These are phyloP conservation scores for Salix suchowensis DNA, from an alignment of 345 rosid genomes.

Conservation along the genomic window DNA sequence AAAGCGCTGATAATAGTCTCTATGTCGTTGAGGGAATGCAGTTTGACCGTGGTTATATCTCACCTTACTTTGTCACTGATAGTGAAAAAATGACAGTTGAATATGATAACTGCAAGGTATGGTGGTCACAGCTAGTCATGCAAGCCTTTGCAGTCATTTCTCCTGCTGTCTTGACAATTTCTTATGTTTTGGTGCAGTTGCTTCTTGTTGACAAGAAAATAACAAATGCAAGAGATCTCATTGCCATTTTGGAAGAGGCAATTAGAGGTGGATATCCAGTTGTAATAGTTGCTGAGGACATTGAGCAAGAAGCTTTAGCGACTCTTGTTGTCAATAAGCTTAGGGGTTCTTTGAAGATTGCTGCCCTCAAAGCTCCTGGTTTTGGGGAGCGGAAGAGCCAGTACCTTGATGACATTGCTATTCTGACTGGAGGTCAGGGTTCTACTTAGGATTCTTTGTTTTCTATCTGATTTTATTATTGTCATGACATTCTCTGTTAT, in stretches of 20 bases:
- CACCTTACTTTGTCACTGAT: constrained; percentile 96
- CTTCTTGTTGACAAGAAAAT: constrained; percentile 96
- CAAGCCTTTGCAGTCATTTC: not conserved
- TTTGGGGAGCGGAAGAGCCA: constrained; percentile 96
- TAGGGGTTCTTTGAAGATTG: constrained; percentile 87
- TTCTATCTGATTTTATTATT: not conserved
- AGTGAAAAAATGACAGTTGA: constrained; percentile 98
- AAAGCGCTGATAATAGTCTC: constrained; percentile 90
- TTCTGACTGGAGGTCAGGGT: constrained; percentile 72
- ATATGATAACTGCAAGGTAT: constrained; percentile 94
- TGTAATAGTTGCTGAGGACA: constrained; percentile 83
- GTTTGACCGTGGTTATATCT: constrained; percentile 95
- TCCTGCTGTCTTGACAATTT: not conserved
- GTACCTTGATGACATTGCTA: constrained; percentile 96
- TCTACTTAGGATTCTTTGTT: not conserved
- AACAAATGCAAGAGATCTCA: constrained; percentile 92
- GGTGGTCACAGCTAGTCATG: not conserved
- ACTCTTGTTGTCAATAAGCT: constrained; percentile 95
- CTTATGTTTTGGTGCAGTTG: constrained; percentile 50
- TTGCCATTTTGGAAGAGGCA: constrained; percentile 81
- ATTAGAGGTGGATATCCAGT: constrained; percentile 75
- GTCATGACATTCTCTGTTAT: not conserved
- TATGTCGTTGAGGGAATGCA: constrained; percentile 99
- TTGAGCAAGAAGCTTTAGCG: constrained; percentile 95
- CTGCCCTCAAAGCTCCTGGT: constrained; percentile 96